Conservation (phyloP, 2,329 filamentous ascomycete genomes). For the Fulvia fulva region DNA sequence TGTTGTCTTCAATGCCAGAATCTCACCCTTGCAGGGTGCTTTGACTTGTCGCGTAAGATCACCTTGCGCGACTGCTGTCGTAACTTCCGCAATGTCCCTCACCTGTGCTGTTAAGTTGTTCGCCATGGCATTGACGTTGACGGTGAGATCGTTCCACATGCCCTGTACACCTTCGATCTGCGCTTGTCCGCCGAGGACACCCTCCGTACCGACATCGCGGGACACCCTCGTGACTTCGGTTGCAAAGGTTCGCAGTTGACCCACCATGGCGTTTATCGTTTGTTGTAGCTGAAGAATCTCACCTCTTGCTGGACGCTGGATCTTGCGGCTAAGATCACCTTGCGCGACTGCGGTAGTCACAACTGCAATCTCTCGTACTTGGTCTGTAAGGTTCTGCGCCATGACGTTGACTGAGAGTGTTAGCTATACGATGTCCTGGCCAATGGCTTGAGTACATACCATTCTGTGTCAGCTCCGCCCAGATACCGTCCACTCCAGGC, state of each 20-base stretch:
- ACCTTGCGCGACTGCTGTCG: slow-evolving; percentile 50
- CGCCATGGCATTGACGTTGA: slow-evolving; percentile 53
- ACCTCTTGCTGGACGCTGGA: slow-evolving; percentile 86
- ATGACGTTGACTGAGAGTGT: slow-evolving; percentile 76
- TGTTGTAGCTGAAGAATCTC: slow-evolving; percentile 94
- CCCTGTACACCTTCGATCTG: slow-evolving; percentile 62
- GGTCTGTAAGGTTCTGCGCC: slow-evolving; percentile 96
- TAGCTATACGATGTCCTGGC: slow-evolving; percentile 10
- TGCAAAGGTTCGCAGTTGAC: slow-evolving; percentile 61
- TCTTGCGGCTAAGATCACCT: slow-evolving; percentile 93
- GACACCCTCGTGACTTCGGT: slow-evolving; percentile 63
- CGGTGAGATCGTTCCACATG: slow-evolving; percentile 63
- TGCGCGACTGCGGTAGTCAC: slow-evolving; percentile 93
- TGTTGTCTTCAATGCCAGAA: slow-evolving; percentile 49
- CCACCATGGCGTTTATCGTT: slow-evolving; percentile 70
- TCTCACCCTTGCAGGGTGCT: slow-evolving; percentile 51
- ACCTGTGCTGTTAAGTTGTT: slow-evolving; percentile 52
- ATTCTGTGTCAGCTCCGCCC: slow-evolving; percentile 82
- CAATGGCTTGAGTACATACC: slow-evolving; percentile 36
- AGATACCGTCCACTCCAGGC: slow-evolving; percentile 90
- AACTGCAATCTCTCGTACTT: slow-evolving; percentile 95
- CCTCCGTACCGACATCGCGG: slow-evolving; percentile 61
- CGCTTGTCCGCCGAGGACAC: slow-evolving; percentile 60
- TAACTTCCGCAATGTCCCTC: slow-evolving; percentile 51
- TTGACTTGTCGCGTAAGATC: slow-evolving; percentile 51